These are phyloP conservation scores for Atalantia buxifolia DNA, from an alignment of 345 rosid genomes.

Conservation along the genomic window DNA sequence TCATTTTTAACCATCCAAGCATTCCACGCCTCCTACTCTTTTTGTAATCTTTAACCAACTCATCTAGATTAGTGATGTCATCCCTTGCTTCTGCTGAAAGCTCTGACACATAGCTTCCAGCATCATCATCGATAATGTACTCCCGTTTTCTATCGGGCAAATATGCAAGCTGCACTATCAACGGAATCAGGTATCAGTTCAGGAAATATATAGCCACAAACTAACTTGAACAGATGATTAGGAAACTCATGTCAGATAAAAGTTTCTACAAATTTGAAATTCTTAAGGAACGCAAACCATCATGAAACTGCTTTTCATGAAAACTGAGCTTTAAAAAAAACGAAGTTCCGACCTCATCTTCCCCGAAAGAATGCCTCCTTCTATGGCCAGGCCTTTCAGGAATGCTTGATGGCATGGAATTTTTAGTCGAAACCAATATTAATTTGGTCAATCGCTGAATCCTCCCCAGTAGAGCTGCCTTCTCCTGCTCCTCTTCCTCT, in stretches of 20 bases:
- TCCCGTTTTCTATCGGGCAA: slow-evolving; percentile 79
- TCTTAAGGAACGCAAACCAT: not conserved
- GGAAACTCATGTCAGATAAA: slow-evolving; percentile 7
- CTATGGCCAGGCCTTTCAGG: slow-evolving; percentile 49
- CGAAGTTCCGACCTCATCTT: slow-evolving; percentile 55
- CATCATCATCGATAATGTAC: slow-evolving; percentile 52
- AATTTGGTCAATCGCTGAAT: slow-evolving; percentile 68
- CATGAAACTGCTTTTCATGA: slow-evolving; percentile 1
- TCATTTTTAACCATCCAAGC: slow-evolving; percentile 93
- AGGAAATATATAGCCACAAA: slow-evolving; percentile 4
- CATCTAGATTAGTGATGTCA: slow-evolving; percentile 54
- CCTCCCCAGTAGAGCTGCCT: slow-evolving; percentile 73
- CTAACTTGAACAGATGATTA: slow-evolving; percentile 10
- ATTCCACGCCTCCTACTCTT: slow-evolving; percentile 63
- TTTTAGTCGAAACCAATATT: slow-evolving; percentile 69
- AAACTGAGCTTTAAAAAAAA: slow-evolving; percentile 3
- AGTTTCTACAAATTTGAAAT: not conserved
- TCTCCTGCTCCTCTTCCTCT: slow-evolving; percentile 72
- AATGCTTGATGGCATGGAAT: slow-evolving; percentile 48
- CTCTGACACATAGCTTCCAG: slow-evolving; percentile 58
- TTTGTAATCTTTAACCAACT: slow-evolving; percentile 68
- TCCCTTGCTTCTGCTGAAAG: slow-evolving; percentile 53
- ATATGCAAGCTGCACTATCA: slow-evolving; percentile 60
- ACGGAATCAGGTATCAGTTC: slow-evolving; percentile 11
- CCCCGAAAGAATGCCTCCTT: slow-evolving; percentile 76